Conservation (phyloP, 345 rosid genomes). For the Anastatica hierochuntica region DNA sequence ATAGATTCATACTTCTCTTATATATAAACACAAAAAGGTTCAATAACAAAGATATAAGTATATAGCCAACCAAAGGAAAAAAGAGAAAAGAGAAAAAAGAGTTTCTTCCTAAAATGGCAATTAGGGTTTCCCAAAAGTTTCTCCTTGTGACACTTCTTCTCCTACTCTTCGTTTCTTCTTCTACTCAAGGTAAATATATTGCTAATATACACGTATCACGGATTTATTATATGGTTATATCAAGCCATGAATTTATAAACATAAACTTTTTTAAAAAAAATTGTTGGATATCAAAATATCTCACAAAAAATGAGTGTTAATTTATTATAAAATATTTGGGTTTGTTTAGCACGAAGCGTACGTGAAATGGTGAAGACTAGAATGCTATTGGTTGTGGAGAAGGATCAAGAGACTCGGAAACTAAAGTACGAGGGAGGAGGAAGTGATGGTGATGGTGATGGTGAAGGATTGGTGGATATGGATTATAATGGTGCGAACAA, state of each 20-base stretch:
- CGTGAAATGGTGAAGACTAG: constrained; percentile 3
- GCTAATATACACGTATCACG: neutral
- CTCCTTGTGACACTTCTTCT: constrained; percentile 19
- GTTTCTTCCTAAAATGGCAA: constrained; percentile 21
- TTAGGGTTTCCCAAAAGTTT: constrained; percentile 25
- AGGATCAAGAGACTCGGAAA: constrained; percentile 14
- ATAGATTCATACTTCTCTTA: constrained; percentile 20
- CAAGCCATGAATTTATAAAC: neutral
- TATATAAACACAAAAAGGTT: constrained; percentile 27
- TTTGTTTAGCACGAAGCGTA: constrained; percentile 6
- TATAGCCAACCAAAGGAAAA: no score
- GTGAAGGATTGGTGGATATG: constrained; percentile 27
- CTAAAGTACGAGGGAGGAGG: constrained; percentile 12
- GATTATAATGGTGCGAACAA: constrained; percentile 27
- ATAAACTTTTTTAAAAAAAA: no score
- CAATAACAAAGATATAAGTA: no score
- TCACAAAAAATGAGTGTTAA: no score
- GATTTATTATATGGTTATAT: neutral
- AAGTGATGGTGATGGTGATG: constrained; percentile 25
- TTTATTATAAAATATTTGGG: no score
- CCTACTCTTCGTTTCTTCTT: constrained; percentile 14
- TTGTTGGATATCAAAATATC: no score
- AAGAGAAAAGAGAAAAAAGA: neutral
- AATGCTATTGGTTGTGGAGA: constrained; percentile 6
- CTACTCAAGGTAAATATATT: constrained; percentile 18